Evolutionary conservation across 306 rosid genomes (phyloP), one percentile per base, ranked within the genome.

Genomic region (Cicer yamashitae): DNA sequence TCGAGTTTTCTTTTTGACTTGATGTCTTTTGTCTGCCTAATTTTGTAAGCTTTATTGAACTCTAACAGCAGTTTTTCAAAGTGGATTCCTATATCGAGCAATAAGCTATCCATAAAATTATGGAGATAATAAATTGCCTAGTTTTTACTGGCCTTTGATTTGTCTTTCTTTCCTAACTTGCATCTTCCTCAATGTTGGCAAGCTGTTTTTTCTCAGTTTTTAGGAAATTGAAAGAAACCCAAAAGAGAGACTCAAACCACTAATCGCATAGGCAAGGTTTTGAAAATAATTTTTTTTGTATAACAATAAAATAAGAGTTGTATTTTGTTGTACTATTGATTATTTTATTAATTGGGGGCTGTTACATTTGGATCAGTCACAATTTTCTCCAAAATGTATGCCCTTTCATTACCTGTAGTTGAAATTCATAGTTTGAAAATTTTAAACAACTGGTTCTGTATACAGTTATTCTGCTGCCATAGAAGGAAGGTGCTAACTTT

Each of bases 71-170:
- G 40, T 37, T 46, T 62, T 22, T 61, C 38, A 12, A 50, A 38
- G 57, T 72, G 59, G 56, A 66, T 79, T 85, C 40, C 51, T 64
- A 50, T 30, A 41, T 58, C 58, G 45, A 69, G 50, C 78, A 73
- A 44, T 34, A 74, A 67, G 30, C n/a, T 20, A 47, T 62, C 70
- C 52, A 58, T 37, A 58, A 72, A 50, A 25, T 71, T 54, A 15
- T 56, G 67, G 51, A 77, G 60, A 70, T 61, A 52, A 69, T 59
- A 22, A 74, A 38, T 51, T 52, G 64, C 72, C 48, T 12, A 43
- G 48, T 54, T 37, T 78, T 51, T 65, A 0, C 58, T 69, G n/a
- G 17, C 15, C 75, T 71, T 41, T 15, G 41, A 38, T 15, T 71
- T 68, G 65, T 38, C 59, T 20, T 52, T 56, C 81, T 57, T 48